Conservation (phyloP, 768 basidiomycete species). For the Boletus speciosus region DNA sequence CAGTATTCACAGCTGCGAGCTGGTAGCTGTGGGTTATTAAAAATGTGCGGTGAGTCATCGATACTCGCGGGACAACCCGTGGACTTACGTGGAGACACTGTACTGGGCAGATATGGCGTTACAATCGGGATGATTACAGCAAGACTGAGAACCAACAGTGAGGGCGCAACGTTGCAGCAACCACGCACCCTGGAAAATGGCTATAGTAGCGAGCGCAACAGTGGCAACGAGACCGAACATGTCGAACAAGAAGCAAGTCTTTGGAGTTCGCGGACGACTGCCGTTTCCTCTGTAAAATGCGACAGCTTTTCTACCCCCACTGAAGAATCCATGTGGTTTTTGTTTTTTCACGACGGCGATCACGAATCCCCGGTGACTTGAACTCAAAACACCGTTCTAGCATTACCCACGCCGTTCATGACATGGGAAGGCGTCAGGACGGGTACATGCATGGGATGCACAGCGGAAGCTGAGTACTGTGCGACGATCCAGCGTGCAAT, state of each 20-base stretch:
- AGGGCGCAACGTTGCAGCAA: background rate
- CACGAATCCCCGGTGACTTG: background rate
- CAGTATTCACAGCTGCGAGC: conserved; percentile 50
- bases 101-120: conserved; percentile 57
- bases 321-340: too few relatives aligned
- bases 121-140: conserved; percentile 32
- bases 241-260: background rate
- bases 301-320: background rate
- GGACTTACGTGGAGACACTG: conserved; percentile 59
- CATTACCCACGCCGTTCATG: background rate
- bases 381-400: background rate
- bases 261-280: background rate
- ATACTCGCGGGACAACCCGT: background rate
- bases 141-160: background rate
- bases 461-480: too few relatives aligned
- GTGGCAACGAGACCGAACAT: conserved; percentile 21
- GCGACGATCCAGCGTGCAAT: background rate
- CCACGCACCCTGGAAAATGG: conserved; percentile 18
- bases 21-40: conserved; percentile 44
- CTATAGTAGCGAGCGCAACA: conserved; percentile 11
- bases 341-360: background rate
- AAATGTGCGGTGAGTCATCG: background rate
- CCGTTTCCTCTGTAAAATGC: background rate
- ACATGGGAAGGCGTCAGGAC: background rate
- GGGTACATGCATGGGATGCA: too few relatives aligned